Evolutionary conservation across 257 asterid species (phyloP).

Genomic region (Verbena officinalis): DNA sequence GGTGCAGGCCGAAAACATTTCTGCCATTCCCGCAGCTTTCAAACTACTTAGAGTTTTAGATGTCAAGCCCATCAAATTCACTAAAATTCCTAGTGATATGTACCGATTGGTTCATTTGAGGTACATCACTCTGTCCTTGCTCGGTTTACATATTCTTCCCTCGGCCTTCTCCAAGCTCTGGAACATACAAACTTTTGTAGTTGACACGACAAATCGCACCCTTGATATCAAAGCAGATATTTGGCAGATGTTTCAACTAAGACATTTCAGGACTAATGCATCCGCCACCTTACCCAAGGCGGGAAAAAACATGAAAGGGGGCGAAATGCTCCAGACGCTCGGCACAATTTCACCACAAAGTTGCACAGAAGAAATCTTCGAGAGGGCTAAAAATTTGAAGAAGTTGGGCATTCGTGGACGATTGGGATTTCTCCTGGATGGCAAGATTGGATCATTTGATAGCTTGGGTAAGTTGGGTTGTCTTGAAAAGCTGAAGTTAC

Average conservation of each 20-base stretch:
- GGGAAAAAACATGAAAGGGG: slow-evolving; percentile 11
- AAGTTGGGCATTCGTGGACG: slow-evolving; percentile 48
- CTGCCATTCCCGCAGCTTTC: slow-evolving; percentile 32
- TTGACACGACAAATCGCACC: slow-evolving; percentile 26
- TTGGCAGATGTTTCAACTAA: slow-evolving; percentile 40
- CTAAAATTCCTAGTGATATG: slow-evolving; percentile 31
- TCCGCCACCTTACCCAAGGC: slow-evolving; percentile 32
- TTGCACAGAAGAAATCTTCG: slow-evolving; percentile 35
- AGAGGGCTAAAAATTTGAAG: slow-evolving; percentile 38
- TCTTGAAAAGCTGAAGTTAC: slow-evolving; percentile 51
- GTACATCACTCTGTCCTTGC: slow-evolving; percentile 39
- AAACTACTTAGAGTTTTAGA: slow-evolving; percentile 39
- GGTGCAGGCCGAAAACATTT: slow-evolving; percentile 25
- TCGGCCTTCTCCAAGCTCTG: slow-evolving; percentile 32
- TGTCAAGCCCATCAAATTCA: slow-evolving; percentile 34
- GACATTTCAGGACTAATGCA: slow-evolving; percentile 48
- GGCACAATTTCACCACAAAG: slow-evolving; percentile 49
- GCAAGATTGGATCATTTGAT: slow-evolving; percentile 35
- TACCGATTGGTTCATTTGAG: slow-evolving; percentile 39
- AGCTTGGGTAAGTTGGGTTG: slow-evolving; percentile 30
- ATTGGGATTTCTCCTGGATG: slow-evolving; percentile 32
- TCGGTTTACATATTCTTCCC: slow-evolving; percentile 35
- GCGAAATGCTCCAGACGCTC: slow-evolving; percentile 39
- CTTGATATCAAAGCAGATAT: slow-evolving; percentile 39
- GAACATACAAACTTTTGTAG: slow-evolving; percentile 47